These are phyloP conservation scores for Chaetomium strumarium DNA, from an alignment of 2,329 filamentous ascomycete species.

Conservation along the genomic window DNA sequence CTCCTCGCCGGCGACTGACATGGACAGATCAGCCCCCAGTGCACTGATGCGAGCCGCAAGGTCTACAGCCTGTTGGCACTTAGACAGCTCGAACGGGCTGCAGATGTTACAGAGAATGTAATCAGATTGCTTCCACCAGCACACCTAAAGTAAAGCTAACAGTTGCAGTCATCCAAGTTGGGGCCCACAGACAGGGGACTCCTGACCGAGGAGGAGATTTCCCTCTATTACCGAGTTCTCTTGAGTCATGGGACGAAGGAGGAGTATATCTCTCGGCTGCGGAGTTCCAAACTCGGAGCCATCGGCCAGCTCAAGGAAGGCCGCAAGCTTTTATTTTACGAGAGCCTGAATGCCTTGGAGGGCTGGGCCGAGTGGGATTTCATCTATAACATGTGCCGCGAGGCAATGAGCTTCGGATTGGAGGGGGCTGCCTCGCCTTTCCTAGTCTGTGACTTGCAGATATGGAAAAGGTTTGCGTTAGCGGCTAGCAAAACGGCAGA, in stretches of 20 bases:
- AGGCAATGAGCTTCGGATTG: conserved; percentile 37
- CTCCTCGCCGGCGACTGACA: conserved; percentile 19
- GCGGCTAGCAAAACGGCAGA: conserved; percentile 29
- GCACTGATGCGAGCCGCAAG: conserved; percentile 43
- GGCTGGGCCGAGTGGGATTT: conserved; percentile 36
- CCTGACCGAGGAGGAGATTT: conserved; percentile 44
- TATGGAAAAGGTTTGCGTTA: conserved; percentile 31
- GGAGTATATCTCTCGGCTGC: conserved; percentile 37
- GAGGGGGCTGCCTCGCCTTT: conserved; percentile 35
- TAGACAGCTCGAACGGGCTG: conserved; percentile 47
- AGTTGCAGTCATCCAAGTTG: conserved; percentile 19
- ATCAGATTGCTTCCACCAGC: background rate
- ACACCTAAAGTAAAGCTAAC: conserved; percentile 8
- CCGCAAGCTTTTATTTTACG: conserved; percentile 42
- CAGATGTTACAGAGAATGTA: conserved; percentile 41
- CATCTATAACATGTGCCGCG: conserved; percentile 39
- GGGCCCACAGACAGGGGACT: conserved; percentile 32
- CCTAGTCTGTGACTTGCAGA: conserved; percentile 39
- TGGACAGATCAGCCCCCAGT: conserved; percentile 40
- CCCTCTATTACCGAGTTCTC: conserved; percentile 44
- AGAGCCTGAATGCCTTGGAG: conserved; percentile 36
- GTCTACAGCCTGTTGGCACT: conserved; percentile 47
- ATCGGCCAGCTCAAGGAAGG: conserved; percentile 40
- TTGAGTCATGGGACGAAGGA: conserved; percentile 38
- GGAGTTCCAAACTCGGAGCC: conserved; percentile 37